phyloP scores from a whole-genome alignment of 148 eudicot genomes.

The Rhododendron mucronatum region DNA sequence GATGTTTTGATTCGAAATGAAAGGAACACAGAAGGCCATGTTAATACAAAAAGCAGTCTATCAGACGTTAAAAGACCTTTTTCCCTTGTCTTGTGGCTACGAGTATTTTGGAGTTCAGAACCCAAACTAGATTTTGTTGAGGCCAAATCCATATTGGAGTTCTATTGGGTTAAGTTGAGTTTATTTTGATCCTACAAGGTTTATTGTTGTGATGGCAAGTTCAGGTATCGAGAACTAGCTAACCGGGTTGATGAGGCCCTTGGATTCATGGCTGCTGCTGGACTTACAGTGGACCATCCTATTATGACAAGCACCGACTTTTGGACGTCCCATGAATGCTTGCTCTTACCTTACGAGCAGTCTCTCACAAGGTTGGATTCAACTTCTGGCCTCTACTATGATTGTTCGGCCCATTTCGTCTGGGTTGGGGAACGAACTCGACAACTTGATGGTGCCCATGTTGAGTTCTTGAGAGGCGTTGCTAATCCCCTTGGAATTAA shows the following conservation, averaged over 20 bases:
- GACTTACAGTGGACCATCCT: slow-evolving; percentile 84
- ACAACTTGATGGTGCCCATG: slow-evolving; percentile 94
- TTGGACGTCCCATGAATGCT: slow-evolving; percentile 95
- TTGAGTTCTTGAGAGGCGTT: slow-evolving; percentile 84
- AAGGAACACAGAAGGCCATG: not conserved
- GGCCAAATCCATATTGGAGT: not conserved
- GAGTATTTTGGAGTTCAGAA: not conserved
- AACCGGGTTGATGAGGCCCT: slow-evolving; percentile 90
- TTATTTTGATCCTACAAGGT: not conserved
- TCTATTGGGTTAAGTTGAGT: not conserved
- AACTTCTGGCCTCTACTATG: slow-evolving; percentile 80
- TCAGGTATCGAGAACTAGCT: slow-evolving; percentile 88
- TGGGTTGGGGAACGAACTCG: slow-evolving; percentile 97
- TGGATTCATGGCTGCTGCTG: slow-evolving; percentile 96
- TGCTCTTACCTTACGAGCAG: slow-evolving; percentile 88
- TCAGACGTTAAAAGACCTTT: not conserved
- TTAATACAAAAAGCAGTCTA: not conserved
- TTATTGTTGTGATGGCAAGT: slow-evolving; percentile 9
- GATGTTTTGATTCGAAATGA: not conserved
- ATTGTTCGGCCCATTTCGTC: slow-evolving; percentile 87
- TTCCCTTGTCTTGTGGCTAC: not conserved
- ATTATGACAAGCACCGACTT: slow-evolving; percentile 80
- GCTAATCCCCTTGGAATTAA: slow-evolving; percentile 95
- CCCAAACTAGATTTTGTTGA: not conserved
- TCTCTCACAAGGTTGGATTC: slow-evolving; percentile 83